These are phyloP conservation scores for Candida tetrigidarum DNA, from an alignment of 1,139 yeast genomes.

Conservation along the genomic window DNA sequence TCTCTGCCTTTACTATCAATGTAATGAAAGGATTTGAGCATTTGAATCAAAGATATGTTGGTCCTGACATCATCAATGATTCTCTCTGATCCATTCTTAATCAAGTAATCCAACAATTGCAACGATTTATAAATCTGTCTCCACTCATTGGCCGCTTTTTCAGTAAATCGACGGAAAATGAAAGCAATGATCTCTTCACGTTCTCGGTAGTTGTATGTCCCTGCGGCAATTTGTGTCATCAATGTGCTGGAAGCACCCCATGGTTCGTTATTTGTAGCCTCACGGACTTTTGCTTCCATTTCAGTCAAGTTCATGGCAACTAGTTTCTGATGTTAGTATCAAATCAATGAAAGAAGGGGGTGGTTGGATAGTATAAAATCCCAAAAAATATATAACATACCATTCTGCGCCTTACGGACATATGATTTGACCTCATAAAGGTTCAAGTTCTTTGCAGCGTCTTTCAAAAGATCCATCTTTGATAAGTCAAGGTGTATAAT, in stretches of 20 bases:
- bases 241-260: slow-evolving; percentile 98
- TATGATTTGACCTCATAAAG: slow-evolving; percentile 96
- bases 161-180: slow-evolving; percentile 84
- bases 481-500: background rate
- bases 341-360: background rate
- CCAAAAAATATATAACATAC: slow-evolving; percentile 30
- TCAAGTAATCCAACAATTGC: slow-evolving; percentile 86
- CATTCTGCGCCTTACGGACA: slow-evolving; percentile 97
- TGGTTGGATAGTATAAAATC: background rate
- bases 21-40: slow-evolving; percentile 94
- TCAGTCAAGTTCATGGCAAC: slow-evolving; percentile 92
- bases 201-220: slow-evolving; percentile 86
- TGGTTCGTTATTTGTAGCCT: slow-evolving; percentile 98
- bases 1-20: slow-evolving; percentile 94
- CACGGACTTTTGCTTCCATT: slow-evolving; percentile 95
- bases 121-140: slow-evolving; percentile 95
- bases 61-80: slow-evolving; percentile 94
- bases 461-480: slow-evolving; percentile 67
- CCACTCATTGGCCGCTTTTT: slow-evolving; percentile 97
- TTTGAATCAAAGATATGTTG: slow-evolving; percentile 77
- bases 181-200: slow-evolving; percentile 76
- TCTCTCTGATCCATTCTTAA: slow-evolving; percentile 92
- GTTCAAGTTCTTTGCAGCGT: slow-evolving; percentile 79
- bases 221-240: slow-evolving; percentile 95
- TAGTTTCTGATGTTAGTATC: slow-evolving; percentile 20